These are phyloP conservation scores for Aspergillus pseudoterreus DNA, from an alignment of 2,329 filamentous ascomycete genomes.

Conservation along the genomic window DNA sequence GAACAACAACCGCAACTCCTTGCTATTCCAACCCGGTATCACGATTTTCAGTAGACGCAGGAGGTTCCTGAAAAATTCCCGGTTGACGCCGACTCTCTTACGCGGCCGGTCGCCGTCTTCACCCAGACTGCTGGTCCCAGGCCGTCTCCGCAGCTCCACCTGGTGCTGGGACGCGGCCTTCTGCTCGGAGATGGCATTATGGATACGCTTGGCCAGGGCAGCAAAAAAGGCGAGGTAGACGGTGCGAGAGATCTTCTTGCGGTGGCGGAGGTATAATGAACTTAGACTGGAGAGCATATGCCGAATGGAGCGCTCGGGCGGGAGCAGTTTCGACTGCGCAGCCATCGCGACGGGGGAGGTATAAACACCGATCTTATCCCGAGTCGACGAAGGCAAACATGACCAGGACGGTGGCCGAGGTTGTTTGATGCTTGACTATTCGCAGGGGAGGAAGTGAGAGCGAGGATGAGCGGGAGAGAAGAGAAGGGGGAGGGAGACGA, in stretches of 20 bases:
- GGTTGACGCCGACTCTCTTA: constrained; percentile 87
- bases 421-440: not conserved
- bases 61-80: constrained; percentile 78
- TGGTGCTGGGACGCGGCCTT: constrained; percentile 75
- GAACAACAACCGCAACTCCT: constrained; percentile 78
- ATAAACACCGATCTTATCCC: constrained; percentile 14
- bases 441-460: not conserved
- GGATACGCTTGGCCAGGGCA: constrained; percentile 79
- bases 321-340: constrained; percentile 67
- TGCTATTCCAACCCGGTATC: constrained; percentile 83
- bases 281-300: constrained; percentile 64
- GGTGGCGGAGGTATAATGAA: constrained; percentile 71
- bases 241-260: constrained; percentile 75
- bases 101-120: constrained; percentile 38
- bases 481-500: not conserved
- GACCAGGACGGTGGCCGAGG: constrained; percentile 5
- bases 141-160: constrained; percentile 55
- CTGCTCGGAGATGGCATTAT: constrained; percentile 87
- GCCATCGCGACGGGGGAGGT: constrained; percentile 55
- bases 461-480: not conserved
- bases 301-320: constrained; percentile 63
- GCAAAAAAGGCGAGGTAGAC: constrained; percentile 80
- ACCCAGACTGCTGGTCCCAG: constrained; percentile 41
- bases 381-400: constrained; percentile 20
- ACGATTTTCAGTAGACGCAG: constrained; percentile 78